Percentiles rank a stretch among this genome's conserved stretches.
Conservation (phyloP, 2,329 filamentous ascomycete genomes). For the Arachnomyces sp. region DNA sequence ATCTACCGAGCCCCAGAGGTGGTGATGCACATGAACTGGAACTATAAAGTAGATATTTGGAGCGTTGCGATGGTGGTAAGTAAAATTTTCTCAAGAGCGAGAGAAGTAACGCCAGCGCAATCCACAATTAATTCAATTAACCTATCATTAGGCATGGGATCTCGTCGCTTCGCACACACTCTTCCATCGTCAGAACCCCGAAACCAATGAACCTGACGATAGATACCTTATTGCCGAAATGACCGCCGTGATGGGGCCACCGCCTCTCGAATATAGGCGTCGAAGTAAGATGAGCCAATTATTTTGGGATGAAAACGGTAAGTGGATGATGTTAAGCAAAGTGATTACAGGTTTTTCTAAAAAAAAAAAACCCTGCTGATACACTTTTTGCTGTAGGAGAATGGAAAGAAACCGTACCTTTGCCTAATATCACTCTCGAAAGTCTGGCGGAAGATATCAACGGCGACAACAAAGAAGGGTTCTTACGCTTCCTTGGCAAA, state of each 20-base stretch:
- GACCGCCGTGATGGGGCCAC: constrained; percentile 12
- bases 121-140: background rate
- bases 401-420: constrained; percentile 13
- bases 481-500: constrained; percentile 11
- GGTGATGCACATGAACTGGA: constrained; percentile 17
- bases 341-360: background rate
- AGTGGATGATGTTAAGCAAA: background rate
- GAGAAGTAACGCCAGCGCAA: too few species aligned
- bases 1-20: constrained; percentile 18
- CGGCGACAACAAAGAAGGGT: constrained; percentile 6
- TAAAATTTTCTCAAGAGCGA: too few species aligned
- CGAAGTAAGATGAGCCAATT: constrained; percentile 13
- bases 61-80: constrained; percentile 16
- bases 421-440: constrained; percentile 13
- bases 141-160: constrained; percentile 1
- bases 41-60: constrained; percentile 17
- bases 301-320: constrained; percentile 19
- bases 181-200: constrained; percentile 1
- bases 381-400: background rate
- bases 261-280: constrained; percentile 12
- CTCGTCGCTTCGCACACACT: constrained; percentile 1
- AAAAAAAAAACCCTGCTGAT: constrained; percentile 9
- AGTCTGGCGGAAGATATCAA: constrained; percentile 1
- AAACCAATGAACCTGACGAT: constrained; percentile 10
- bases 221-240: constrained; percentile 19